Conservation (phyloP, 1,284 basidiomycete species). For the Ceraceosorus guamensis region DNA sequence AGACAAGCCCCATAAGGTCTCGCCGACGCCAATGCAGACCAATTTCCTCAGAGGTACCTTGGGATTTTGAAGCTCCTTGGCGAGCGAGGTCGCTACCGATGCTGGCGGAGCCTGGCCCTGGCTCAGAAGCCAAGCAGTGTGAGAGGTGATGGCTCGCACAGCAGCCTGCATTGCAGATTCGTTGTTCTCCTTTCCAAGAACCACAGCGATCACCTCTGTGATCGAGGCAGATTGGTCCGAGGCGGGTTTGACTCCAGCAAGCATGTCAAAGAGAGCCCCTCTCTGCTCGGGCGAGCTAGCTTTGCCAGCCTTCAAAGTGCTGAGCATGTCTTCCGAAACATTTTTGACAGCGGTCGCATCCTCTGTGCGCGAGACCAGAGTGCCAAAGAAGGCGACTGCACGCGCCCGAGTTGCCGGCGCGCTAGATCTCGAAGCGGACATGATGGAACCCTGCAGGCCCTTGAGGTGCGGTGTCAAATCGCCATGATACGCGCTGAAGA, state of each 20-base stretch:
- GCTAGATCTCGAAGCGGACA: constrained; percentile 32
- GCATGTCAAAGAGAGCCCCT: constrained; percentile 30
- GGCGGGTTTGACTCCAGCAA: constrained; percentile 11
- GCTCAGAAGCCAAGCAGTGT: constrained; percentile 20
- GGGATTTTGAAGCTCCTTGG: constrained; percentile 35
- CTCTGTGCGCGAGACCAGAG: constrained; percentile 11
- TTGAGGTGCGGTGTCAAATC: constrained; percentile 20
- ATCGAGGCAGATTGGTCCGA: constrained; percentile 11
- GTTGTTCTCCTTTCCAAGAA: constrained; percentile 37
- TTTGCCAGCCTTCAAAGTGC: constrained; percentile 30
- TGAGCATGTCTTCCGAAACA: constrained; percentile 25
- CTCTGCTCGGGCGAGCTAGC: constrained; percentile 28
- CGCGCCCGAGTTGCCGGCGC: constrained; percentile 25
- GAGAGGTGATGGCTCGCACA: constrained; percentile 19
- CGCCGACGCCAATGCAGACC: constrained; percentile 25
- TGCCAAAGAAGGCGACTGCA: constrained; percentile 20
- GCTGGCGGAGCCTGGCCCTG: constrained; percentile 10
- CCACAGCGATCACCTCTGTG: constrained; percentile 18
- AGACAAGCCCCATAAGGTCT: constrained; percentile 22
- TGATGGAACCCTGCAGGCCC: constrained; percentile 20
- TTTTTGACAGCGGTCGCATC: constrained; percentile 14
- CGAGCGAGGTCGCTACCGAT: constrained; percentile 18
- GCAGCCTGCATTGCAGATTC: constrained; percentile 31
- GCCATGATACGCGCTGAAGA: constrained; percentile 22
- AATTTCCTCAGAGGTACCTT: constrained; percentile 32